Conservation (phyloP, 257 asterid species). For the Penstemon eatonii region DNA sequence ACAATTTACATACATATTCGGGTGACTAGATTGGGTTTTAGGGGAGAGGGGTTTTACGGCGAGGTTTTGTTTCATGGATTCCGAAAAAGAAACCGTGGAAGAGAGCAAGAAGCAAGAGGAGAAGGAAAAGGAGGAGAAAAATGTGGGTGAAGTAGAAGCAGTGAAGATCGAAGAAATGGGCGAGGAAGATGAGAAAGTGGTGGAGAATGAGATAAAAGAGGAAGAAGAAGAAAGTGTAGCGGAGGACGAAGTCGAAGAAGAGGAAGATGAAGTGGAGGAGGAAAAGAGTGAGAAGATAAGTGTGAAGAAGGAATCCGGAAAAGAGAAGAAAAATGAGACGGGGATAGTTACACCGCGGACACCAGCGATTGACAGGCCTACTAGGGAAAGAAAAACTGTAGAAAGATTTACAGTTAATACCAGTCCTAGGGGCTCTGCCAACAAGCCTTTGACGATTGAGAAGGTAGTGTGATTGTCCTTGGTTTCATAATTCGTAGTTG, state of each 20-base stretch:
- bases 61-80: conserved; percentile 43
- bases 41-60: neutral
- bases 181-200: neutral
- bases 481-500: neutral
- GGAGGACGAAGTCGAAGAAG: conserved; percentile 23
- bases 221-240: conserved; percentile 20
- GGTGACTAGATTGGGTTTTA: too few relatives aligned
- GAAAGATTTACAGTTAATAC: conserved; percentile 61
- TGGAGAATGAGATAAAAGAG: conserved; percentile 22
- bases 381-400: conserved; percentile 85
- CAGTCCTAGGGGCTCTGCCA: conserved; percentile 35
- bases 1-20: neutral
- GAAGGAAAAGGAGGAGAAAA: neutral
- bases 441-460: conserved; percentile 62
- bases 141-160: conserved; percentile 3
- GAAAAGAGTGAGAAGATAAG: conserved; percentile 25
- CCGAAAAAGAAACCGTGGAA: conserved; percentile 46
- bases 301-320: conserved; percentile 34
- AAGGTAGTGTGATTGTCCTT: conserved; percentile 42
- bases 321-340: conserved; percentile 30
- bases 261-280: conserved; percentile 25
- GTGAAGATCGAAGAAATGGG: conserved; percentile 2
- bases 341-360: conserved; percentile 45
- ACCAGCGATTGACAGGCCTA: conserved; percentile 61
- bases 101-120: conserved; percentile 39